A percentile compares a stretch with the other conserved stretches of the same genome.
Evolutionary conservation across 805 yeast genomes (phyloP).

Genomic region (Barnettozyma salicaria): DNA sequence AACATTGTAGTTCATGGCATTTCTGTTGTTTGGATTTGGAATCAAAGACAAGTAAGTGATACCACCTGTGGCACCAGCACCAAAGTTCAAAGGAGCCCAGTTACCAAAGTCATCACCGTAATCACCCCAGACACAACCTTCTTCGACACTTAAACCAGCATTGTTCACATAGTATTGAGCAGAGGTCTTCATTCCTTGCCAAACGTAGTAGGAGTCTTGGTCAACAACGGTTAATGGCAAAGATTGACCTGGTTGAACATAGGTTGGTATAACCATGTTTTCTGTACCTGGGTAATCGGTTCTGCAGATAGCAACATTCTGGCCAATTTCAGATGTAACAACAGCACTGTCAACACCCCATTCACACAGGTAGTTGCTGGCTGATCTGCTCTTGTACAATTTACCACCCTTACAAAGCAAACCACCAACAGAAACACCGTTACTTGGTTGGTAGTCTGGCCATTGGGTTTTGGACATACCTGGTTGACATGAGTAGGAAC

Average conservation of each 20-base stretch:
- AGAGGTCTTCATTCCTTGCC: conserved; percentile 81
- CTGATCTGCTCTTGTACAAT: conserved; percentile 73
- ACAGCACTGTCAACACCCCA: conserved; percentile 75
- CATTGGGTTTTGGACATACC: conserved; percentile 99
- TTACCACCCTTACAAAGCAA: conserved; percentile 78
- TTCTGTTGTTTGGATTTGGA: conserved; percentile 87
- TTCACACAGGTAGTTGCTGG: conserved; percentile 67
- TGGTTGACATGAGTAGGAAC: conserved; percentile 97
- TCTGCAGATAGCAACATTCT: conserved; percentile 87
- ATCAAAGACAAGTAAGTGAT: conserved; percentile 81
- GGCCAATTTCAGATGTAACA: conserved; percentile 57
- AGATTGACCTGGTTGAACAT: conserved; percentile 59
- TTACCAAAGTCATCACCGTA: conserved; percentile 80
- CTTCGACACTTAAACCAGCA: conserved; percentile 84
- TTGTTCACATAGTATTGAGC: conserved; percentile 97
- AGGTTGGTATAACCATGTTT: conserved; percentile 94
- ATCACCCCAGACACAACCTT: conserved; percentile 94
- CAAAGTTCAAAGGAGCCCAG: conserved; percentile 96
- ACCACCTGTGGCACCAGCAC: conserved; percentile 73
- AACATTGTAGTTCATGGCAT: conserved; percentile 62
- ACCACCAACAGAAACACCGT: conserved; percentile 94
- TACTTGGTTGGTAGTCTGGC: conserved; percentile 83
- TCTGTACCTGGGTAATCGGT: conserved; percentile 99
- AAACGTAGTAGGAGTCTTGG: conserved; percentile 67
- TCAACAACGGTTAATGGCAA: conserved; percentile 76